Conservation (phyloP, 2,329 filamentous ascomycete species). For the Akanthomyces lecanii region DNA sequence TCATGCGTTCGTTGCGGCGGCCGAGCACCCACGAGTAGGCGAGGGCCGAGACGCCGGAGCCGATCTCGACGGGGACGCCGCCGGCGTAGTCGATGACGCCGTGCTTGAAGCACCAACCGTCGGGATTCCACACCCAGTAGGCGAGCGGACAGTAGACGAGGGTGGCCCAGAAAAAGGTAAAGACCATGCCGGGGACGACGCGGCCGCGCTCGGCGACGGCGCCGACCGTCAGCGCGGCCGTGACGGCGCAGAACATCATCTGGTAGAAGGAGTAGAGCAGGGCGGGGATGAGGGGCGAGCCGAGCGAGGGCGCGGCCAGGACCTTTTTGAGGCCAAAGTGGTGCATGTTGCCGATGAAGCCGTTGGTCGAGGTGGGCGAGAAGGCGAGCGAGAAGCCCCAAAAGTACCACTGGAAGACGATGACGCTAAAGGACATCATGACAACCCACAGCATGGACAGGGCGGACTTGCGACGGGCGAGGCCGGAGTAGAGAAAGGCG, state of each 20-base stretch:
- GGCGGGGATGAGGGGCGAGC: conserved; percentile 82
- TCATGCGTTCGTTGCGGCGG: conserved; percentile 97
- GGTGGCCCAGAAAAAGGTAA: conserved; percentile 93
- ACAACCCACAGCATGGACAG: conserved; percentile 96
- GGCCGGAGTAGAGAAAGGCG: conserved; percentile 93
- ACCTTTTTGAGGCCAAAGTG: conserved; percentile 88
- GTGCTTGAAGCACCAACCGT: conserved; percentile 88
- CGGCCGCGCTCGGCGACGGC: conserved; percentile 92
- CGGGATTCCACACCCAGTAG: conserved; percentile 94
- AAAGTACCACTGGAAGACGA: conserved; percentile 99
- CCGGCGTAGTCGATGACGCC: conserved; percentile 96
- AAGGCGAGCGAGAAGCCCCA: conserved; percentile 98
- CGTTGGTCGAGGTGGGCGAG: conserved; percentile 73
- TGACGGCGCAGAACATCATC: conserved; percentile 97
- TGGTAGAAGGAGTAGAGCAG: conserved; percentile 94
- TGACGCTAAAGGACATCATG: conserved; percentile 87
- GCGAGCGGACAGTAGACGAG: conserved; percentile 95
- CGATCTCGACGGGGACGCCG: conserved; percentile 95
- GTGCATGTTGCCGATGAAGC: conserved; percentile 85
- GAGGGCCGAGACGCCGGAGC: conserved; percentile 84
- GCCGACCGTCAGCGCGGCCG: conserved; percentile 84
- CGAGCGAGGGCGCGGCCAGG: conserved; percentile 77
- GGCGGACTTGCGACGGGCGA: conserved; percentile 95
- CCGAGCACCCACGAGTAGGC: conserved; percentile 96
- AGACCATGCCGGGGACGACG: conserved; percentile 89